Evolutionary conservation across 1,284 basidiomycete genomes (phyloP).

Genomic region (Flammula alnicola): DNA sequence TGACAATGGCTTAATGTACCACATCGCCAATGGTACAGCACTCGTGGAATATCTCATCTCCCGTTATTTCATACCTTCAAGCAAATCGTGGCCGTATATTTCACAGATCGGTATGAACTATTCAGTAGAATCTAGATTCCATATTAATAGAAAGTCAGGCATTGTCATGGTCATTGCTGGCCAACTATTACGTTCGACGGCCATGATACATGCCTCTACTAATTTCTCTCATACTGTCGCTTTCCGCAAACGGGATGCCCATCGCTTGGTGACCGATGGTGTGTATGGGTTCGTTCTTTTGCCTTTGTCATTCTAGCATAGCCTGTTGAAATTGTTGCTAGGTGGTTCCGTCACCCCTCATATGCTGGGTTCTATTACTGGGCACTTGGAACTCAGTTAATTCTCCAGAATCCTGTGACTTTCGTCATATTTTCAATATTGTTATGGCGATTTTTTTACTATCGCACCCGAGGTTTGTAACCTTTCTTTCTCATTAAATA

Average conservation of each 20-base stretch:
- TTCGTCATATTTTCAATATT: conserved; percentile 67
- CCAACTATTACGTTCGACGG: conserved; percentile 82
- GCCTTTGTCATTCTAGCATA: background rate
- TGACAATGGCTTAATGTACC: conserved; percentile 89
- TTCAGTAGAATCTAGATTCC: conserved; percentile 1
- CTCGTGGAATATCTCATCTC: conserved; percentile 82
- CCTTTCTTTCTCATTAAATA: background rate
- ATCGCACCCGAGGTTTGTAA: conserved; percentile 76
- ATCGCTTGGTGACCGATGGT: conserved; percentile 85
- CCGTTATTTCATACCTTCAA: conserved; percentile 66
- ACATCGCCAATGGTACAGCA: conserved; percentile 82
- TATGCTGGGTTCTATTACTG: conserved; percentile 99
- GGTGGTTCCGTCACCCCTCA: conserved; percentile 93
- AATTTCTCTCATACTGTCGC: conserved; percentile 94
- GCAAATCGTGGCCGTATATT: conserved; percentile 59
- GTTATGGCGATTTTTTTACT: conserved; percentile 87
- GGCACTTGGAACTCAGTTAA: conserved; percentile 94
- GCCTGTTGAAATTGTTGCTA: conserved; percentile 36
- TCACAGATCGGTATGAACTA: conserved; percentile 57
- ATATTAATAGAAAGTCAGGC: conserved; percentile 46
- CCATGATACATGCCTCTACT: conserved; percentile 94
- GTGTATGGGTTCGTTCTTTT: conserved; percentile 69
- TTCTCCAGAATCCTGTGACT: conserved; percentile 86
- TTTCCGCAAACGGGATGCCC: conserved; percentile 70
- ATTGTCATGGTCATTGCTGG: conserved; percentile 68